Conservation (phyloP, 768 basidiomycete species). For the Hebeloma cylindrosporum region DNA sequence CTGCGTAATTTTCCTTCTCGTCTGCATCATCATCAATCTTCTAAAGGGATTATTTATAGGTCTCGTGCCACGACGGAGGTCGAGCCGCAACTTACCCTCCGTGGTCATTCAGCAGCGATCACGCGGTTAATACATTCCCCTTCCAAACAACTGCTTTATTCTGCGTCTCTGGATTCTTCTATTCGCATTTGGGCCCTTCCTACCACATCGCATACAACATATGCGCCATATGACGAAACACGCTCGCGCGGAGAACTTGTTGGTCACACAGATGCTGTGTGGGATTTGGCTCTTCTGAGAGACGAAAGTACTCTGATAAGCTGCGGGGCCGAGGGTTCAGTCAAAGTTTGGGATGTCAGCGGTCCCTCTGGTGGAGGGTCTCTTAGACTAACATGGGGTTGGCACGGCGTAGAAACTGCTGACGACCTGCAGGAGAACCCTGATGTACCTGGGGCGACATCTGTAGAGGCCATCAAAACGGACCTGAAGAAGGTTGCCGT, state of each 20-base stretch:
- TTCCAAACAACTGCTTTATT: slow-evolving; percentile 76
- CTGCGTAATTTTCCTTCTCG: slow-evolving; percentile 56
- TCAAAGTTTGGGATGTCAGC: slow-evolving; percentile 93
- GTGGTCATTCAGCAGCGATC: slow-evolving; percentile 90
- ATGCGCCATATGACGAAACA: slow-evolving; percentile 85
- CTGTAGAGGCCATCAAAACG: slow-evolving; percentile 79
- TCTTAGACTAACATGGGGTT: slow-evolving; percentile 78
- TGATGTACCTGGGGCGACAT: slow-evolving; percentile 70
- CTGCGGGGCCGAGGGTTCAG: slow-evolving; percentile 86
- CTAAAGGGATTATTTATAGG: slow-evolving; percentile 35
- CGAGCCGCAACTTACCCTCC: slow-evolving; percentile 90
- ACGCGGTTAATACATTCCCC: slow-evolving; percentile 83
- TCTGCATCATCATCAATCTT: slow-evolving; percentile 13
- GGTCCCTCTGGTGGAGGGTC: slow-evolving; percentile 63
- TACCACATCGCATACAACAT: slow-evolving; percentile 74
- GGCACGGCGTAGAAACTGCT: slow-evolving; percentile 59
- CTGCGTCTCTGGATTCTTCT: slow-evolving; percentile 90
- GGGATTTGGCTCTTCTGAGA: slow-evolving; percentile 88
- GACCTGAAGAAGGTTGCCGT: slow-evolving; percentile 88
- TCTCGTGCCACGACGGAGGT: slow-evolving; percentile 78
- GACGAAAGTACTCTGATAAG: slow-evolving; percentile 85
- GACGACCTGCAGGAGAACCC: slow-evolving; percentile 50
- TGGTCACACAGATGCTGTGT: slow-evolving; percentile 94
- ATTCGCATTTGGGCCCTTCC: slow-evolving; percentile 92
- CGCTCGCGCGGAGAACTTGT: slow-evolving; percentile 77